Base-by-base conservation (phyloP, 2,329 filamentous ascomycete species). In the Aureobasidium sp. region DNA sequence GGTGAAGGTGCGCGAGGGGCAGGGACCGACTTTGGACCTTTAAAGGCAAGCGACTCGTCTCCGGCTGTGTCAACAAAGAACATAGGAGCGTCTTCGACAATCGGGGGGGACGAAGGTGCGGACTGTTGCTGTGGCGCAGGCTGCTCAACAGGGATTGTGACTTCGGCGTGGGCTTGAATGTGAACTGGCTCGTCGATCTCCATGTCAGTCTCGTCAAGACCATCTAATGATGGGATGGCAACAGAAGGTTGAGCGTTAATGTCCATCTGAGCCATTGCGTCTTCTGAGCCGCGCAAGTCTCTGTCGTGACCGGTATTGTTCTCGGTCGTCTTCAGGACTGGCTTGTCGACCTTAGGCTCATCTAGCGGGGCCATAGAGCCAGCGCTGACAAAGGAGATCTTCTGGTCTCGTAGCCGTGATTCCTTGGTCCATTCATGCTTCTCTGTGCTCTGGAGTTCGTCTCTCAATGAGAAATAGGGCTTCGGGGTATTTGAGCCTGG, bases 371-470 rank as follows among this genome's bases (percentile, higher is more conserved):
- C 71, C 59, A 79, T 71, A 44, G 72, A 74, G 26, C 83, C 84
- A 37, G 83, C 84, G 69, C 83, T 85, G 64, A 88, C 79, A 69
- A 89, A 89, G 1, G 74, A 71, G 56, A 88, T 78, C 27, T 76
- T 75, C 60, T 80, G 77, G 67, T 86, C 74, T 63, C 86, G 79
- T 55, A 88, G 75, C 65, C 79, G 79, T 55, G 75, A 72, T 64
- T 78, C 77, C 3, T 77, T 71, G 61, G 78, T 76, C 72, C 79
- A 80, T 50, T 75, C 70, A 66, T 82, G 79, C 20, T 73, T 76
- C 68, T 80, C 81, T 13, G 82, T 84, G 67, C 83, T 84, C 26
- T 77, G 78, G 39, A 83, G 84, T 72, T 85, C 84, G 66, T 87
- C 80, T 65, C 78, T 76, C 71, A 87, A 76, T 1, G 80, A 81